Percentiles rank a stretch among this genome's conserved stretches.
phyloP scores from a whole-genome alignment of 202 grass and related monocot species.

The Zoysia matrella region DNA sequence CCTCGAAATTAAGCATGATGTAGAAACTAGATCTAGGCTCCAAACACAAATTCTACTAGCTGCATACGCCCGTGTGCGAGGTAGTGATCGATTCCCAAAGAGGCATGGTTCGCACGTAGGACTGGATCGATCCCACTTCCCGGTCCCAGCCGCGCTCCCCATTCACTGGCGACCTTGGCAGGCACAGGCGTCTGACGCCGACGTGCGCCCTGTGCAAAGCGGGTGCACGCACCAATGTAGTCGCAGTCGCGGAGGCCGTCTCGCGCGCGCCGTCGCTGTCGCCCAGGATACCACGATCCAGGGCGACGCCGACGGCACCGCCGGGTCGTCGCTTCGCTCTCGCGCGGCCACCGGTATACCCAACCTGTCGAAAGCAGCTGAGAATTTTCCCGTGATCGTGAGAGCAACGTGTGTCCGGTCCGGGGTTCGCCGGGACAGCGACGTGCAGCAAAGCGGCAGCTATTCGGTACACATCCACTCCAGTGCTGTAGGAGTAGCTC shows the following conservation, averaged over 20 bases:
- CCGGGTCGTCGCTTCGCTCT: conserved; percentile 13
- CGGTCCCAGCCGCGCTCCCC: not conserved
- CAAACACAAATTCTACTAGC: too few relatives aligned
- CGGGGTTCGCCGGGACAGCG: conserved; percentile 2
- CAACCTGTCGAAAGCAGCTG: conserved; percentile 23
- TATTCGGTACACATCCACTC: not conserved
- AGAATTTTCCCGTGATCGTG: not conserved
- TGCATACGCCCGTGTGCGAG: too few relatives aligned
- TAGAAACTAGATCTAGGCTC: too few relatives aligned
- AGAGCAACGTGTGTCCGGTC: not conserved
- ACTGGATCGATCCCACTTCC: not conserved
- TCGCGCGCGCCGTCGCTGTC: conserved; percentile 41
- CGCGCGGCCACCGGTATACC: not conserved
- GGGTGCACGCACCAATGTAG: conserved; percentile 37
- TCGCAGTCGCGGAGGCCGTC: conserved; percentile 41
- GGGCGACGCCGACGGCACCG: conserved; percentile 36
- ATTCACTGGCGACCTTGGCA: too few relatives aligned
- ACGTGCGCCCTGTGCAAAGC: not conserved
- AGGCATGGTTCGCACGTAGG: conserved; percentile 36
- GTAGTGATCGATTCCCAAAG: conserved; percentile 8
- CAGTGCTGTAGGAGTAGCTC: not conserved
- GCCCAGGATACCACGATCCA: conserved; percentile 43
- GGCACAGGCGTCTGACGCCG: too few relatives aligned
- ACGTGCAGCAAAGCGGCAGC: not conserved
- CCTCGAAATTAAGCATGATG: too few relatives aligned